Evolutionary conservation across 2,329 filamentous ascomycete genomes (phyloP).

Genomic region (Penicillium brevicompactum): DNA sequence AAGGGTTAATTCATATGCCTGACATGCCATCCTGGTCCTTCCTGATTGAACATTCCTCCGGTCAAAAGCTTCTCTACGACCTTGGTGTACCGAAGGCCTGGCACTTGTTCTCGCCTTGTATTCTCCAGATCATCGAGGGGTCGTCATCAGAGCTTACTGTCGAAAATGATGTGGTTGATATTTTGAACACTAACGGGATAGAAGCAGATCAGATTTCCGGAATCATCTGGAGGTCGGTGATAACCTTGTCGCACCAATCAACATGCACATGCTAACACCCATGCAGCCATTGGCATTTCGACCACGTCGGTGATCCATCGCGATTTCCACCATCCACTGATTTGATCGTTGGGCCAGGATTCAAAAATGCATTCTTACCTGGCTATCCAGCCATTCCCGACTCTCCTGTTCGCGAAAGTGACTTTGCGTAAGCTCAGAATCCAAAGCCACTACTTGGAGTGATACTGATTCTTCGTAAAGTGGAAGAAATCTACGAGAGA

Average conservation of each 20-base stretch:
- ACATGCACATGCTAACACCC: not conserved
- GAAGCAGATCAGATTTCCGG: slow-evolving; percentile 1
- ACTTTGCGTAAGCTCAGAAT: slow-evolving; percentile 39
- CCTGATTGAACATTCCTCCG: slow-evolving; percentile 32
- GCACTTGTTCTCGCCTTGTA: slow-evolving; percentile 40
- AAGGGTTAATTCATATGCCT: not conserved
- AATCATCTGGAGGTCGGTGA: slow-evolving; percentile 9
- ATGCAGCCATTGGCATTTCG: slow-evolving; percentile 38
- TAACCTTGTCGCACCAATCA: not conserved
- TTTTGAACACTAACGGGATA: not conserved
- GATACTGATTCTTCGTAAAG: not conserved
- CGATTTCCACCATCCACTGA: slow-evolving; percentile 47
- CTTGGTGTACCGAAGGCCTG: slow-evolving; percentile 52
- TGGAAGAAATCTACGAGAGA: slow-evolving; percentile 22
- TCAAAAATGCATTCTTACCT: slow-evolving; percentile 45
- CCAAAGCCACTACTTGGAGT: slow-evolving; percentile 15
- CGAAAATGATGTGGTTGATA: slow-evolving; percentile 10
- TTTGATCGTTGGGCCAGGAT: slow-evolving; percentile 53
- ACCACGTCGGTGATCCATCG: slow-evolving; percentile 48
- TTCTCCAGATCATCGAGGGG: not conserved
- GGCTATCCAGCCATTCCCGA: slow-evolving; percentile 48
- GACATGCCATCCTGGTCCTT: slow-evolving; percentile 20
- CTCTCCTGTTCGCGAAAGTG: slow-evolving; percentile 42
- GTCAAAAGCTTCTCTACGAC: slow-evolving; percentile 49
- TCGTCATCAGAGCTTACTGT: slow-evolving; percentile 1